These are phyloP conservation scores for Colletotrichum incanum DNA, from an alignment of 2,329 filamentous ascomycete species.

Conservation along the genomic window DNA sequence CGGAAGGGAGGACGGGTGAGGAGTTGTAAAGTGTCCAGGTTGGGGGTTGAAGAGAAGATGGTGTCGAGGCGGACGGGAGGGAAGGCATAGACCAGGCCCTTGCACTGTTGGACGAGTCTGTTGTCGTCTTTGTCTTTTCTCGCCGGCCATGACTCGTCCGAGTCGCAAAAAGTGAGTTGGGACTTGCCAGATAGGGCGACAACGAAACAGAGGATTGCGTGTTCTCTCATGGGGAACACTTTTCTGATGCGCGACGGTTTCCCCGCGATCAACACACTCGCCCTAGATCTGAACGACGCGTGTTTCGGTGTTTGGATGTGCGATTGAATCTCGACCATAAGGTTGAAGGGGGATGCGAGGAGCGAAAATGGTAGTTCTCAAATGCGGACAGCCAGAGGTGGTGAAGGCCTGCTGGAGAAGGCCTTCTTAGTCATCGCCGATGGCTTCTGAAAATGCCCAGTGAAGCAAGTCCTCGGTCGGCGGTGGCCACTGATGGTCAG, in stretches of 20 bases:
- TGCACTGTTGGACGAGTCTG: conserved; percentile 8
- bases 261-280: conserved; percentile 34
- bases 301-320: conserved; percentile 34
- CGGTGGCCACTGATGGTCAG: not conserved
- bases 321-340: conserved; percentile 6
- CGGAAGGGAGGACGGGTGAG: conserved; percentile 23
- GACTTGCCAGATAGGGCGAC: conserved; percentile 41
- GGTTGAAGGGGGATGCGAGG: conserved; percentile 1
- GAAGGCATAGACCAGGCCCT: conserved; percentile 25
- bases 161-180: conserved; percentile 40
- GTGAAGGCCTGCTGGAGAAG: not conserved
- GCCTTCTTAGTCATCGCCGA: conserved; percentile 1
- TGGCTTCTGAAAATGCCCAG: not conserved
- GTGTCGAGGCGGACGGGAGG: conserved; percentile 21
- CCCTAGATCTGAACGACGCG: conserved; percentile 33
- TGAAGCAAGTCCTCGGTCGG: not conserved
- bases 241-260: conserved; percentile 31
- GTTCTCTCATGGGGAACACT: conserved; percentile 36
- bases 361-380: not conserved
- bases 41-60: conserved; percentile 10
- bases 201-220: conserved; percentile 43
- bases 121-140: conserved; percentile 23
- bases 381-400: not conserved
- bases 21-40: not conserved
- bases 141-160: conserved; percentile 35